Evolutionary conservation across 2,329 filamentous ascomycete species (phyloP).

Genomic region (Acrodontium crateriforme): DNA sequence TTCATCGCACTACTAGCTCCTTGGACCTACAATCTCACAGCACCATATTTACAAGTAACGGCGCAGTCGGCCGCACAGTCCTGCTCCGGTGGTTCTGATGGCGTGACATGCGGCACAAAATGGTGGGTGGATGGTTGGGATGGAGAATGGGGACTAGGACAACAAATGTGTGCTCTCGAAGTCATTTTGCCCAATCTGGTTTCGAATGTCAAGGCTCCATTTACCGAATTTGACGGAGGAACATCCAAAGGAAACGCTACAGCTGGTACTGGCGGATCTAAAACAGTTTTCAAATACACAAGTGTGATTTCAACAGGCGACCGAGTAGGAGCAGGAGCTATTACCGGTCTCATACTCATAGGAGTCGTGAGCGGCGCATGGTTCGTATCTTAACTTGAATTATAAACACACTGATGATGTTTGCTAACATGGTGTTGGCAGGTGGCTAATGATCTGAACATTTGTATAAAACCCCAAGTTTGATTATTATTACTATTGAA

Average conservation of each 20-base stretch:
- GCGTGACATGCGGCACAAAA: slow-evolving; percentile 31
- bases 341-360: too few relatives aligned
- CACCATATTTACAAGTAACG: slow-evolving; percentile 39
- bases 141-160: slow-evolving; percentile 37
- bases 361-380: too few relatives aligned
- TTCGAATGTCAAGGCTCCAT: slow-evolving; percentile 23
- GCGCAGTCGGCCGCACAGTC: slow-evolving; percentile 41
- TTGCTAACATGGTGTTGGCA: too few relatives aligned
- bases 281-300: slow-evolving; percentile 18
- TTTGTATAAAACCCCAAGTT: too few relatives aligned
- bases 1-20: slow-evolving; percentile 20
- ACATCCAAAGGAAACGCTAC: slow-evolving; percentile 33
- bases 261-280: slow-evolving; percentile 21
- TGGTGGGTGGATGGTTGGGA: slow-evolving; percentile 32
- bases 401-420: too few relatives aligned
- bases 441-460: too few relatives aligned
- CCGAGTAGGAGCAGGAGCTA: slow-evolving; percentile 55
- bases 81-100: slow-evolving; percentile 36
- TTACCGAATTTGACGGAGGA: slow-evolving; percentile 39
- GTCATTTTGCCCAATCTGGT: slow-evolving; percentile 34
- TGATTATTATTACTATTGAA: too few relatives aligned
- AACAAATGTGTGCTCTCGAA: slow-evolving; percentile 44
- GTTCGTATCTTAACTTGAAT: too few relatives aligned
- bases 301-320: slow-evolving; percentile 43
- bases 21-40: slow-evolving; percentile 36